Conservation (phyloP, 169 alveolate genomes). For the Miamiensis avidus region DNA sequence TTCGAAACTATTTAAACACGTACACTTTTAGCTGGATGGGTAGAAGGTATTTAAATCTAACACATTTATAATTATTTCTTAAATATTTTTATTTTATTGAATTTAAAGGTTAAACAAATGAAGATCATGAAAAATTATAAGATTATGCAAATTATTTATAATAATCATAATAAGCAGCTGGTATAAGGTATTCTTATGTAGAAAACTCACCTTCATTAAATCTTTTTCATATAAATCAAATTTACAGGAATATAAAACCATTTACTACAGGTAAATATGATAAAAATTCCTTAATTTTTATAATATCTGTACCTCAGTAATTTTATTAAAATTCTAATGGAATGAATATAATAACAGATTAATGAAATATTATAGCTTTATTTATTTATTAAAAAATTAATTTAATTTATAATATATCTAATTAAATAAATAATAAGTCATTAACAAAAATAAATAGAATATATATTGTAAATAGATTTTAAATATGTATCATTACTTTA, state of each 20-base stretch:
- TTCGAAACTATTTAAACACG: too few species aligned
- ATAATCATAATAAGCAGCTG: not conserved
- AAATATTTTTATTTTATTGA: too few species aligned
- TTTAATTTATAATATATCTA: too few species aligned
- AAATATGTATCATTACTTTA: too few species aligned
- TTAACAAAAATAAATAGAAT: too few species aligned
- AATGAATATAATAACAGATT: too few species aligned
- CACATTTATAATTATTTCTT: not conserved
- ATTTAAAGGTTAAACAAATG: not conserved
- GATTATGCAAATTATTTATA: not conserved
- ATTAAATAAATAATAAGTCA: too few species aligned
- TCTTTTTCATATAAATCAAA: not conserved
- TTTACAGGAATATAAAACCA: not conserved
- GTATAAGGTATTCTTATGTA: not conserved
- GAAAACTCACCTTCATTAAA: not conserved
- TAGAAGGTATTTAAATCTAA: not conserved
- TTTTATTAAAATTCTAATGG: too few species aligned
- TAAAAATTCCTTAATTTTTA: too few species aligned
- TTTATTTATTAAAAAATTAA: too few species aligned
- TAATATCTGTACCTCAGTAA: not conserved
- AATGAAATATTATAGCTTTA: too few species aligned
- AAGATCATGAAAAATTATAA: not conserved
- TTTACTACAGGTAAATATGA: not conserved
- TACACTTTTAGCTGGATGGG: not conserved
- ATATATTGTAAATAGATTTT: too few species aligned